Percentiles rank a stretch among this genome's conserved stretches.
These are phyloP conservation scores for Dioscorea alata DNA, from an alignment of 106 monocot genomes.

Conservation along the genomic window DNA sequence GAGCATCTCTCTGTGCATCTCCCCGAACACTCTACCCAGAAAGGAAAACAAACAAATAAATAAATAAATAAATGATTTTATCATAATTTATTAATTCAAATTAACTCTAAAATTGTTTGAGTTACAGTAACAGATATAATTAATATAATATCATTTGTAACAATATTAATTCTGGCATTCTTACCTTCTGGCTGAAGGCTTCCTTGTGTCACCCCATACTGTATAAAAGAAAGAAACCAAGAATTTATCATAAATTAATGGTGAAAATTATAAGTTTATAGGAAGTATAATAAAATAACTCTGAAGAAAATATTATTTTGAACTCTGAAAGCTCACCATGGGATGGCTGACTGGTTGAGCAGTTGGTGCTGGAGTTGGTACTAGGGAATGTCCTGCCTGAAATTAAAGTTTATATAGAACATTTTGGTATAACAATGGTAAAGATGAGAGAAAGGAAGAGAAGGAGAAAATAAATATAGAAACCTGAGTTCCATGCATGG, in stretches of 20 bases:
- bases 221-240: neutral
- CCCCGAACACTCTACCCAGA: slow-evolving; percentile 28
- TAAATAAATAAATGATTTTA: too few relatives aligned
- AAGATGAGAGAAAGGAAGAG: neutral
- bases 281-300: too few relatives aligned
- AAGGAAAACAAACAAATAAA: too few relatives aligned
- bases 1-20: slow-evolving; percentile 40
- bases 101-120: too few relatives aligned
- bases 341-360: neutral
- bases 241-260: too few relatives aligned
- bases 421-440: neutral
- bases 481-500: slow-evolving; percentile 7
- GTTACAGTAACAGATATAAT: neutral
- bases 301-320: neutral
- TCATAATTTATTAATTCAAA: too few relatives aligned
- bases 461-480: neutral
- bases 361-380: neutral
- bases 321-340: neutral
- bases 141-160: neutral
- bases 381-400: neutral
- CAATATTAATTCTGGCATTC: neutral
- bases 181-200: slow-evolving; percentile 46
- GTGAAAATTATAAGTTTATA: too few relatives aligned
- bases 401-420: neutral
- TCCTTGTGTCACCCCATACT: slow-evolving; percentile 45